These are phyloP conservation scores for Tylopilus sp. DNA, from an alignment of 768 basidiomycete genomes.

Conservation along the genomic window DNA sequence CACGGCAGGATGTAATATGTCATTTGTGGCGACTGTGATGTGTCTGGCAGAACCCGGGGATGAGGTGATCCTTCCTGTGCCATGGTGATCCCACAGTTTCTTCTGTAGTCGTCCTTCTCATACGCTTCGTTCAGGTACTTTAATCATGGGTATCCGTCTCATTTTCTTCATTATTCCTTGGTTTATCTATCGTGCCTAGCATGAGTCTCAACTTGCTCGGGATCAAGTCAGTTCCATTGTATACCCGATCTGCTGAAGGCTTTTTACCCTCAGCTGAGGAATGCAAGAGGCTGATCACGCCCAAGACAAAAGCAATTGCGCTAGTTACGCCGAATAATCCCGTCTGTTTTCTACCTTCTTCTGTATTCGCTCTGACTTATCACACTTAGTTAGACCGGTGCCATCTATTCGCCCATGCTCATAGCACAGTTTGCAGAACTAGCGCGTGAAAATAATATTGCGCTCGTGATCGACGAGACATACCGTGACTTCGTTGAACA, in stretches of 20 bases:
- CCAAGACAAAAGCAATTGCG: slow-evolving; percentile 63
- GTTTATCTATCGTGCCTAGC: slow-evolving; percentile 29
- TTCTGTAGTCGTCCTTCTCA: neutral
- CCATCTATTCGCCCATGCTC: slow-evolving; percentile 56
- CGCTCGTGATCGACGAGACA: slow-evolving; percentile 83
- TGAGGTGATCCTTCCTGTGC: slow-evolving; percentile 69
- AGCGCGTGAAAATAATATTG: slow-evolving; percentile 50
- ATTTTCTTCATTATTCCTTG: neutral
- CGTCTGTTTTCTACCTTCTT: slow-evolving; percentile 30
- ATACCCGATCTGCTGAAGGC: slow-evolving; percentile 44
- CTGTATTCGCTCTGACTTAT: neutral
- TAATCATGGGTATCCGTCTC: slow-evolving; percentile 48
- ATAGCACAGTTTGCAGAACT: slow-evolving; percentile 58
- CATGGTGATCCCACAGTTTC: slow-evolving; percentile 45
- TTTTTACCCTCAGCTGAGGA: slow-evolving; percentile 59
- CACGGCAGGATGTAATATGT: slow-evolving; percentile 72
- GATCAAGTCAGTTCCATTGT: slow-evolving; percentile 54
- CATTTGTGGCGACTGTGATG: slow-evolving; percentile 62
- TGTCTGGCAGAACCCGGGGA: slow-evolving; percentile 65
- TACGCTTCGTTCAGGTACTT: slow-evolving; percentile 49
- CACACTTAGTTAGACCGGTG: slow-evolving; percentile 52
- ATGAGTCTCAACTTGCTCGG: slow-evolving; percentile 68
- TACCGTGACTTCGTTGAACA: slow-evolving; percentile 76
- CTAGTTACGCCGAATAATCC: slow-evolving; percentile 81
- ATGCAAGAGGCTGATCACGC: slow-evolving; percentile 51